Percentiles rank a stretch among this genome's conserved stretches.
Evolutionary conservation across 345 rosid species (phyloP).

Genomic region (Tarenaya hassleriana): DNA sequence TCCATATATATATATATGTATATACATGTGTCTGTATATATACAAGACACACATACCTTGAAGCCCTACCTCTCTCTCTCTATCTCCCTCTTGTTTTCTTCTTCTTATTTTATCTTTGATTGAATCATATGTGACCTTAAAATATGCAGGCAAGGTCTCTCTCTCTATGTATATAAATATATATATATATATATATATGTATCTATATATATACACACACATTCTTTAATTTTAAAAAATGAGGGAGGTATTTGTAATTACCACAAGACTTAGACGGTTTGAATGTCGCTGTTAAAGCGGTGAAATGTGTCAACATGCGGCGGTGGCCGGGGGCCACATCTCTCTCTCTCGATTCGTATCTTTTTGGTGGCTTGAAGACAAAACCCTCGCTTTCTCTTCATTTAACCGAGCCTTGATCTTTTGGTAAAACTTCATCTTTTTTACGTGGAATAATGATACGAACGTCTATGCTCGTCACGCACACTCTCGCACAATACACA

Average conservation of each 20-base stretch:
- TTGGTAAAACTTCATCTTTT: background rate
- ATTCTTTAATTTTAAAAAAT: background rate
- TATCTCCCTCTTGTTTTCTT: constrained; percentile 19
- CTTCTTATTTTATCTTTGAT: constrained; percentile 25
- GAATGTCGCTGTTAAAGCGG: constrained; percentile 29
- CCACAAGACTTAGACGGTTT: constrained; percentile 18
- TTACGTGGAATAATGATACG: too few relatives aligned
- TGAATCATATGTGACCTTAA: constrained; percentile 9
- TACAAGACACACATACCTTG: constrained; percentile 20
- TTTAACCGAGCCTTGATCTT: constrained; percentile 19
- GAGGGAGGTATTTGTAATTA: background rate
- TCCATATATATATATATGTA: constrained; percentile 18
- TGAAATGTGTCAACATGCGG: constrained; percentile 35
- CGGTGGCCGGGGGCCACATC: constrained; percentile 35
- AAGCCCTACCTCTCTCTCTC: constrained; percentile 22
- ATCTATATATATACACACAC: background rate
- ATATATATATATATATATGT: background rate
- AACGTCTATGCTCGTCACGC: too few relatives aligned
- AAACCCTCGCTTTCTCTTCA: constrained; percentile 23
- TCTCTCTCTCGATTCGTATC: constrained; percentile 26
- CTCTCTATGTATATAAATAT: background rate
- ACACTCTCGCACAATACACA: too few relatives aligned
- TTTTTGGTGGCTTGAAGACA: constrained; percentile 30
- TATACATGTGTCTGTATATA: background rate
- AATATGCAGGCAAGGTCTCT: constrained; percentile 16